Conservation (phyloP, 2,329 filamentous ascomycete species). For the Fonsecaea pugnacius region DNA sequence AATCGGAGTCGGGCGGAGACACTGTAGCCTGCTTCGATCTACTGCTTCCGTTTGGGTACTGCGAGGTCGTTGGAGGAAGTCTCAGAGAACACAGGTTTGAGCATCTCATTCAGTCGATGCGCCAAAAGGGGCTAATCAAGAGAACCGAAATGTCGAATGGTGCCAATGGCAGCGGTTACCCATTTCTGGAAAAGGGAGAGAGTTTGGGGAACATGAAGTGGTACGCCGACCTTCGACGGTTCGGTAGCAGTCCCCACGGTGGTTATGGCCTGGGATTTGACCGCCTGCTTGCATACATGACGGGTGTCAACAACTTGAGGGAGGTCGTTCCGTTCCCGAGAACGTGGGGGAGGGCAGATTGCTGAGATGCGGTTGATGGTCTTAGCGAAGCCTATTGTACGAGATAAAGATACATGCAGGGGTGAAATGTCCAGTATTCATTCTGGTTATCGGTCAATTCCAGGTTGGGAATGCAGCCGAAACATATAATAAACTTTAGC, state of each 20-base stretch:
- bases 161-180: conserved; percentile 38
- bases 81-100: conserved; percentile 81
- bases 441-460: neutral
- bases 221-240: conserved; percentile 86
- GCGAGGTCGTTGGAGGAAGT: conserved; percentile 85
- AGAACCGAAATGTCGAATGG: conserved; percentile 23
- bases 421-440: too few relatives aligned
- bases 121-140: conserved; percentile 64
- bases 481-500: neutral
- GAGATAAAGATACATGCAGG: neutral
- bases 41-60: conserved; percentile 75
- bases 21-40: conserved; percentile 92
- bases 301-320: conserved; percentile 78
- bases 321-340: conserved; percentile 87
- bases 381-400: too few relatives aligned
- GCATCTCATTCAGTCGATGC: conserved; percentile 72
- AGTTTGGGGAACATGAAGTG: conserved; percentile 67
- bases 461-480: neutral
- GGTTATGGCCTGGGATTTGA: conserved; percentile 92
- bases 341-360: conserved; percentile 61
- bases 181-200: conserved; percentile 46
- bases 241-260: conserved; percentile 89
- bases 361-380: conserved; percentile 40
- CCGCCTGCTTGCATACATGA: conserved; percentile 79
- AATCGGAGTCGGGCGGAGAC: conserved; percentile 31